Conservation (phyloP, 768 basidiomycete species). For the Tylopilus intermedius region DNA sequence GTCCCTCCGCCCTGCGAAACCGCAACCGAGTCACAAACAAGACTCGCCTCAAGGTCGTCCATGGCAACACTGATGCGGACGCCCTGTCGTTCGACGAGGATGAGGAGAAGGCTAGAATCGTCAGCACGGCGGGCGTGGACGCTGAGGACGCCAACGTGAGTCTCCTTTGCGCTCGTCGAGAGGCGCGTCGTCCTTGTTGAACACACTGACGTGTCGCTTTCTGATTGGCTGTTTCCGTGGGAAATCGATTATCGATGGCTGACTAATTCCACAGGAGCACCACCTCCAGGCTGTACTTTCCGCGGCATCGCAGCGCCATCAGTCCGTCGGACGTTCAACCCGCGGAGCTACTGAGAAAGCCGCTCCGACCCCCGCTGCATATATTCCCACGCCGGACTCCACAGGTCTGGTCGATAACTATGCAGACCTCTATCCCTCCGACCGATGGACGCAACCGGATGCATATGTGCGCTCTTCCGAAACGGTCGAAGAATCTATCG, state of each 20-base stretch:
- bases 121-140: constrained; percentile 83
- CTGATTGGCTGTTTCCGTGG: constrained; percentile 45
- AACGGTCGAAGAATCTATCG: constrained; percentile 74
- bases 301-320: constrained; percentile 48
- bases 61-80: constrained; percentile 78
- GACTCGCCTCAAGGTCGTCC: constrained; percentile 79
- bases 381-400: constrained; percentile 92
- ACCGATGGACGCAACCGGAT: constrained; percentile 70
- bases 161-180: constrained; percentile 34
- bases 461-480: constrained; percentile 79
- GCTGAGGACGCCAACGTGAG: constrained; percentile 92
- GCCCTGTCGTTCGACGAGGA: constrained; percentile 79
- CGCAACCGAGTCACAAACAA: constrained; percentile 92
- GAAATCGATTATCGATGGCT: constrained; percentile 50
- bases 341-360: constrained; percentile 31
- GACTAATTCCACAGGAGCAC: constrained; percentile 51
- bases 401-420: constrained; percentile 77
- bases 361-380: constrained; percentile 48
- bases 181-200: constrained; percentile 40
- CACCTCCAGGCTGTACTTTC: constrained; percentile 55
- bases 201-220: constrained; percentile 36
- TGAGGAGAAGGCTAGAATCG: constrained; percentile 76
- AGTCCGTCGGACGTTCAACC: constrained; percentile 34
- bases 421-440: constrained; percentile 64
- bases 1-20: constrained; percentile 75